Conservation (phyloP, 768 basidiomycete species). For the Podaxis sp. region DNA sequence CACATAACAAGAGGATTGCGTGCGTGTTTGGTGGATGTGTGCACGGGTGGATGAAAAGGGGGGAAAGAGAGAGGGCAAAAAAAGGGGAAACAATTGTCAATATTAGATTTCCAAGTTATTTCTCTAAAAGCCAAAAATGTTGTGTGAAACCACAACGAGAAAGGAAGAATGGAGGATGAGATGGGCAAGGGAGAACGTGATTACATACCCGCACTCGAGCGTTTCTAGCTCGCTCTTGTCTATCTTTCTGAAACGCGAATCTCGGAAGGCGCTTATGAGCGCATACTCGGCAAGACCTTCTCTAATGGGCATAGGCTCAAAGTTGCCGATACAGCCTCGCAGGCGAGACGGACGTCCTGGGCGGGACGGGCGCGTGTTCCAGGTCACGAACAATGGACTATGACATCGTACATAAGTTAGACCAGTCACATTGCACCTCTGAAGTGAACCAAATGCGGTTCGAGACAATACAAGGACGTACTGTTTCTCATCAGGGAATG, state of each 20-base stretch:
- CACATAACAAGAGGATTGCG: slow-evolving; percentile 5
- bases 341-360: slow-evolving; percentile 62
- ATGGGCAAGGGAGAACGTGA: background rate
- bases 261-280: slow-evolving; percentile 86
- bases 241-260: slow-evolving; percentile 83
- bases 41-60: background rate
- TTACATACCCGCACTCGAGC: slow-evolving; percentile 84
- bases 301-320: slow-evolving; percentile 70
- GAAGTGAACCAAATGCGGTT: background rate
- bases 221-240: slow-evolving; percentile 70
- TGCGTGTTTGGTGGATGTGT: background rate
- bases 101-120: slow-evolving; percentile 11
- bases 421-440: background rate
- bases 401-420: slow-evolving; percentile 3
- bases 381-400: slow-evolving; percentile 96
- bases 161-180: slow-evolving; percentile 6
- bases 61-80: background rate
- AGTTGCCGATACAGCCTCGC: slow-evolving; percentile 95
- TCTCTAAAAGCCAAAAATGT: slow-evolving; percentile 1
- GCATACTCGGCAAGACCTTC: slow-evolving; percentile 89
- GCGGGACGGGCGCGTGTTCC: slow-evolving; percentile 75
- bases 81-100: slow-evolving; percentile 16
- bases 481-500: slow-evolving; percentile 78
- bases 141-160: background rate
- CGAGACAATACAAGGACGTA: slow-evolving; percentile 35